Evolutionary conservation across 768 basidiomycete genomes (phyloP).

Genomic region (Phanerodontia chrysosporium): DNA sequence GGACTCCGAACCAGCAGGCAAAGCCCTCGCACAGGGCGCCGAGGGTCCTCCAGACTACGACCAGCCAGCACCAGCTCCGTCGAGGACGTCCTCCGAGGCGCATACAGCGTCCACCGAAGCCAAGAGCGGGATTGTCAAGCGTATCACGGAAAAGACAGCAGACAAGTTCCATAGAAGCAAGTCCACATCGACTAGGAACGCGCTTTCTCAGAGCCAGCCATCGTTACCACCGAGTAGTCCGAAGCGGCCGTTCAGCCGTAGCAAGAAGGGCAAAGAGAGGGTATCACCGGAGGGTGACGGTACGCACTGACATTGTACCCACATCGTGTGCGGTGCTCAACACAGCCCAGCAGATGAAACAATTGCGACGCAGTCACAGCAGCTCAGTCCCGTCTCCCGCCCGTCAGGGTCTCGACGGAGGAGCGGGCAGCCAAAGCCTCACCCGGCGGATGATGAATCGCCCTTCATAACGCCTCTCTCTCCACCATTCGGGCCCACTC

Average conservation of each 20-base stretch:
- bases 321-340: background rate
- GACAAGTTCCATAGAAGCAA: constrained; percentile 60
- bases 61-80: constrained; percentile 6
- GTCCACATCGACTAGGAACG: constrained; percentile 17
- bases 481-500: constrained; percentile 43
- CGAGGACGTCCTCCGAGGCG: constrained; percentile 2
- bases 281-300: constrained; percentile 17
- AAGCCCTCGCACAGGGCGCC: constrained; percentile 3
- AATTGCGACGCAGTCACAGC: constrained; percentile 18
- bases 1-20: background rate
- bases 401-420: constrained; percentile 2
- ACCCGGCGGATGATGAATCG: constrained; percentile 40
- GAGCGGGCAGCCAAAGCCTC: background rate
- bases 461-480: constrained; percentile 75
- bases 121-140: constrained; percentile 20
- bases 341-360: constrained; percentile 11
- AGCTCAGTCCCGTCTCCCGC: constrained; percentile 1
- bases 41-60: constrained; percentile 12
- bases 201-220: constrained; percentile 26
- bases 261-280: constrained; percentile 45
- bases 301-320: background rate
- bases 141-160: constrained; percentile 48
- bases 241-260: constrained; percentile 51
- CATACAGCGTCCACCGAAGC: constrained; percentile 11
- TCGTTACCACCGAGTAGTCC: constrained; percentile 22